Evolutionary conservation across 1,139 yeast species (phyloP), one percentile per base, ranked within the genome.

Genomic region (Diutina rugosa): DNA sequence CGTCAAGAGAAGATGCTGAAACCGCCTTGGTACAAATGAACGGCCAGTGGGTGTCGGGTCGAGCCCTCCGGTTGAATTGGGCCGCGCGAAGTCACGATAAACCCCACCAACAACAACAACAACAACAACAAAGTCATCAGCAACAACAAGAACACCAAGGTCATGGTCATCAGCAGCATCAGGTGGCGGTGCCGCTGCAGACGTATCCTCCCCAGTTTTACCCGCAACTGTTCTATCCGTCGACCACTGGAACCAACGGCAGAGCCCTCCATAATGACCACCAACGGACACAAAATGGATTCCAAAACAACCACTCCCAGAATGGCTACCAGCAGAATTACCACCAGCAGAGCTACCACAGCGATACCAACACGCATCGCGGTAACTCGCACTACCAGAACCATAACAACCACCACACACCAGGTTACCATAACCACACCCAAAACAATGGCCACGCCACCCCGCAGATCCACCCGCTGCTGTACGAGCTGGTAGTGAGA

Each of bases 11-110:
- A 12, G 95, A 89, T 61, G 97, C 97, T 1, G 89, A 85, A 62
- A 69, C 69, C 59, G 96, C 96, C 10, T 73, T 89, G 61, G 79
- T 77, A 56, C 72, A 84, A 28, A 87, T 87, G 91, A 85, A 87
- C 67, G 96, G 96, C 51, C 79, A 76, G 60, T 73, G 78, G 69
- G 71, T 90, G 56, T 83, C 85, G 56, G 91, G 91, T 57, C 77
- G 96, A 65, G 80, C 87, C 49, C 82, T 90, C 60, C 79, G 96
- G 66, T 81, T 90, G 64, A 90, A 89, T 68, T 89, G 96, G 96
- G 97, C 97, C 46, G 44, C 53, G 28, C 53, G 53, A 30, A 47
- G 80, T 89, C 53, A 44, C n/a, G 46, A 38, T 6, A 51, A 35
- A 28, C 14, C 54, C 54, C 32, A 14, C 10, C 32, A 7, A 12